Evolutionary conservation across 176 grass and related monocot species (phyloP).

Genomic region (Coix lacrymajobi): DNA sequence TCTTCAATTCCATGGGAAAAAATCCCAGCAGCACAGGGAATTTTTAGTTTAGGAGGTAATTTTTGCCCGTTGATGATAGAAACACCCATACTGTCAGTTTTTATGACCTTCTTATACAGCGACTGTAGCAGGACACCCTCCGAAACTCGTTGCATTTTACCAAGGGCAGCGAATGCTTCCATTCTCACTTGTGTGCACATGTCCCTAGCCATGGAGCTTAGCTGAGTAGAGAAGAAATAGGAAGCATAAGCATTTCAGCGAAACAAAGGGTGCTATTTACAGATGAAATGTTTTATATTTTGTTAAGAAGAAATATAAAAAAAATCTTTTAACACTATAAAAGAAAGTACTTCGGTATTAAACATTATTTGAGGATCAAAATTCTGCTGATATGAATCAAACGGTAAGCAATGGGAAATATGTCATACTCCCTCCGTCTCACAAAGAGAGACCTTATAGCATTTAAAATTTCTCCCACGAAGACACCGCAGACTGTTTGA

Average conservation of each 20-base stretch:
- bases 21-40: conserved; percentile 60
- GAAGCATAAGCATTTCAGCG: conserved; percentile 10
- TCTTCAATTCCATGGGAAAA: conserved; percentile 90
- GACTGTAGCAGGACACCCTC: conserved; percentile 73
- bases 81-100: conserved; percentile 34
- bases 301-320: background rate
- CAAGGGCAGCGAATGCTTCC: conserved; percentile 77
- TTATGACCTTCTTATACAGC: conserved; percentile 72
- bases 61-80: conserved; percentile 36
- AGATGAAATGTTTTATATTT: background rate
- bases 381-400: background rate
- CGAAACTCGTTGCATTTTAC: conserved; percentile 54
- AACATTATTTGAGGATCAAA: background rate
- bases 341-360: background rate
- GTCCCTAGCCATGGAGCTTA: conserved; percentile 87
- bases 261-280: conserved; percentile 2
- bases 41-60: conserved; percentile 37
- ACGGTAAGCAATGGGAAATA: background rate
- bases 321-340: background rate
- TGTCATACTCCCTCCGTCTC: background rate
- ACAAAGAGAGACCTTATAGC: background rate
- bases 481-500: background rate
- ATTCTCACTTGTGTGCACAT: conserved; percentile 73
- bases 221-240: conserved; percentile 40
- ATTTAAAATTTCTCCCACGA: background rate